Evolutionary conservation across 1,139 yeast genomes (phyloP).

Genomic region (Taphrina flavorubra): DNA sequence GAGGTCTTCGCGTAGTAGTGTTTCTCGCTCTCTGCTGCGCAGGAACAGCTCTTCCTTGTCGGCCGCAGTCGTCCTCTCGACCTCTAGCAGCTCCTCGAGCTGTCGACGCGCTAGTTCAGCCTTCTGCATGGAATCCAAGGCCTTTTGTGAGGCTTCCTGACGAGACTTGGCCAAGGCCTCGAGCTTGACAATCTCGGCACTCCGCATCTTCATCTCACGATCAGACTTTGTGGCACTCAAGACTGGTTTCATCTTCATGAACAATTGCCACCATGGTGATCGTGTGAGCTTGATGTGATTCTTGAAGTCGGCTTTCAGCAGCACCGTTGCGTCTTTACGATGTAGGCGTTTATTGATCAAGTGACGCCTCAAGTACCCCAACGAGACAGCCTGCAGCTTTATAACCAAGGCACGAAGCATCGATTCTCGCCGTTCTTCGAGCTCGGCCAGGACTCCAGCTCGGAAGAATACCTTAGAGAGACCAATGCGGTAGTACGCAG

Average conservation of each 20-base stretch:
- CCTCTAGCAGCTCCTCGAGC: slow-evolving; percentile 52
- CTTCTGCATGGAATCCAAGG: slow-evolving; percentile 49
- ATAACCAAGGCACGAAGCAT: slow-evolving; percentile 64
- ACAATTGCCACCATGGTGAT: slow-evolving; percentile 83
- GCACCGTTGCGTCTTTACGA: slow-evolving; percentile 72
- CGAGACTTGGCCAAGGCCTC: slow-evolving; percentile 50
- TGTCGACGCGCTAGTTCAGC: slow-evolving; percentile 54
- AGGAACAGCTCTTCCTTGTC: slow-evolving; percentile 57
- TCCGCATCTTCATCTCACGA: slow-evolving; percentile 65
- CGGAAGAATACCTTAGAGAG: slow-evolving; percentile 90
- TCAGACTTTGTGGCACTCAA: slow-evolving; percentile 68
- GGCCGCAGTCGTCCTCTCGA: slow-evolving; percentile 55
- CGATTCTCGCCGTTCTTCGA: slow-evolving; percentile 78
- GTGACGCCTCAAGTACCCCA: slow-evolving; percentile 69
- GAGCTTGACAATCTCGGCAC: slow-evolving; percentile 52
- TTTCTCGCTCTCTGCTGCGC: slow-evolving; percentile 54
- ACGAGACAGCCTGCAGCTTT: slow-evolving; percentile 67
- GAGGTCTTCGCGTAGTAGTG: slow-evolving; percentile 54
- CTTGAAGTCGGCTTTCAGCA: slow-evolving; percentile 68
- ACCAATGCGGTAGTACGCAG: slow-evolving; percentile 75
- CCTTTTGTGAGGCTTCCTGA: slow-evolving; percentile 48
- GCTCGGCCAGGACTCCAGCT: slow-evolving; percentile 92
- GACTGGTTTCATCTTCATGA: slow-evolving; percentile 75
- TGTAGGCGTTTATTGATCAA: slow-evolving; percentile 60
- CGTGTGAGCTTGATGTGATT: slow-evolving; percentile 60